A percentile compares a stretch with the other conserved stretches of the same genome.
Conservation (phyloP, 495 filamentous ascomycete genomes). For the Geopyxis carbonaria region DNA sequence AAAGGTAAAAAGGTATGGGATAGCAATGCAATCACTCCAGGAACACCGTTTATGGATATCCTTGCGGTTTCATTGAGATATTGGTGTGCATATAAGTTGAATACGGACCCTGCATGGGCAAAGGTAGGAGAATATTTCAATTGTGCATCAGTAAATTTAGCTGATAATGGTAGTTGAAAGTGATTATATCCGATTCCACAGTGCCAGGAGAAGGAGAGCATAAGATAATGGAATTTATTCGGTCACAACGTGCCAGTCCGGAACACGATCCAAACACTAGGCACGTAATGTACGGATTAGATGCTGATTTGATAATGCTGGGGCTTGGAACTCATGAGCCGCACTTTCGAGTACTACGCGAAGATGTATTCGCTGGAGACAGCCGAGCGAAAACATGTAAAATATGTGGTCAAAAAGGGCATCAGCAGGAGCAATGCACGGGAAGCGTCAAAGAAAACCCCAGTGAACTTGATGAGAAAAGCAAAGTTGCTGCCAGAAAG, state of each 20-base stretch:
- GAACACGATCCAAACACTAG: constrained; percentile 92
- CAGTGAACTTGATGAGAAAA: constrained; percentile 74
- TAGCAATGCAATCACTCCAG: constrained; percentile 92
- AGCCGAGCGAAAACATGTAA: constrained; percentile 62
- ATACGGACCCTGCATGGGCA: constrained; percentile 91
- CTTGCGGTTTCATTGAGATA: constrained; percentile 82
- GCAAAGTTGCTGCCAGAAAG: constrained; percentile 40
- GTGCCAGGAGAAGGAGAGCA: constrained; percentile 97
- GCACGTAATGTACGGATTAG: constrained; percentile 88
- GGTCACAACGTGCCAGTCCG: constrained; percentile 76
- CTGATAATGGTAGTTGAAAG: constrained; percentile 47
- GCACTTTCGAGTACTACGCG: constrained; percentile 88
- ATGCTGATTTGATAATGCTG: constrained; percentile 98
- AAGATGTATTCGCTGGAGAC: constrained; percentile 91
- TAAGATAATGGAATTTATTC: constrained; percentile 98
- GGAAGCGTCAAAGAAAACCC: constrained; percentile 70
- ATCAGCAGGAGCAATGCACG: constrained; percentile 65
- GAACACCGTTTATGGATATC: constrained; percentile 97
- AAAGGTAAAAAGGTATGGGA: constrained; percentile 86
- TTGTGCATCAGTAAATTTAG: neutral
- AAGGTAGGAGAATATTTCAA: constrained; percentile 33
- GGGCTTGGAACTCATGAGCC: constrained; percentile 94
- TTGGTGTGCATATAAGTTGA: constrained; percentile 93
- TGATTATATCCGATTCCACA: constrained; percentile 94
- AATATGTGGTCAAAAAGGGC: constrained; percentile 79